A percentile compares a stretch with the other conserved stretches of the same genome.
phyloP scores from a whole-genome alignment of 441 rosid species.

The Croton setiger region DNA sequence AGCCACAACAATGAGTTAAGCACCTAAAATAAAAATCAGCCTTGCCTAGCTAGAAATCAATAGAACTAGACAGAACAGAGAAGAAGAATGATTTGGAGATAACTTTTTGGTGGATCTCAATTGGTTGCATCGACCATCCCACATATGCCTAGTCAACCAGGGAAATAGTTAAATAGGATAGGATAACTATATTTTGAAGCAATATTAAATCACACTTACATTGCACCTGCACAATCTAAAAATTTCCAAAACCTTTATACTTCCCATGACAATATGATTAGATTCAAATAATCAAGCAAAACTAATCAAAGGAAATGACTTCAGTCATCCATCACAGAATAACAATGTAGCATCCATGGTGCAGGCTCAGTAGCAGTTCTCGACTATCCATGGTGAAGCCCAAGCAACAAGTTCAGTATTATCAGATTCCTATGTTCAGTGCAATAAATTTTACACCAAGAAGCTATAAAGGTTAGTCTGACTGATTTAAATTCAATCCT shows the following conservation, averaged over 20 bases:
- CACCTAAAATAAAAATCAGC: neutral
- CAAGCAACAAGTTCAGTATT: neutral
- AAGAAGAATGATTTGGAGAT: neutral
- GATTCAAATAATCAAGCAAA: neutral
- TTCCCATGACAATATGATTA: neutral
- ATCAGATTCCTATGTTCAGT: neutral
- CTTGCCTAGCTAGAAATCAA: conserved; percentile 5
- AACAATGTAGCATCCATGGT: neutral
- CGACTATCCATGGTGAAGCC: neutral
- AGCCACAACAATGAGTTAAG: neutral
- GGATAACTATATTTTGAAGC: neutral
- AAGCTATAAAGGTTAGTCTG: neutral
- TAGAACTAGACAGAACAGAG: neutral
- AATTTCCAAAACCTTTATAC: neutral
- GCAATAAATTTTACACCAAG: neutral
- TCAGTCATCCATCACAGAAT: neutral
- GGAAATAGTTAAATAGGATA: neutral
- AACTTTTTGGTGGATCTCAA: neutral
- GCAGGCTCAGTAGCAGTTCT: neutral
- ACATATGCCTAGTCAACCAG: neutral
- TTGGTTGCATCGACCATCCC: neutral
- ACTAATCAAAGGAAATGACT: neutral
- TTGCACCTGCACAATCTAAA: neutral
- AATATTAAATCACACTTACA: neutral
- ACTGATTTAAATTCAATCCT: neutral